Evolutionary conservation across 306 rosid genomes (phyloP).

Genomic region (Lathyrus oleraceus): DNA sequence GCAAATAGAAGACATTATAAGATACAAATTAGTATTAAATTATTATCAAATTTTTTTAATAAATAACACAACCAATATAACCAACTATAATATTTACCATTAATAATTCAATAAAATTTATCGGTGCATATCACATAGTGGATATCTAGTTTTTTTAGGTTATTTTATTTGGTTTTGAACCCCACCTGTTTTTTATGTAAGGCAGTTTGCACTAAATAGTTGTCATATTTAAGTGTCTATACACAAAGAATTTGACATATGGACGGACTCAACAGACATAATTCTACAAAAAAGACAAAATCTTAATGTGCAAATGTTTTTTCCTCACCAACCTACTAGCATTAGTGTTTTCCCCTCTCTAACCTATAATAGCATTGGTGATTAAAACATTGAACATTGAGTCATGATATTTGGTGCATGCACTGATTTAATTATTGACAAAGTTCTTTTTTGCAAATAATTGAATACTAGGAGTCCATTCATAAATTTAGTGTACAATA

Average conservation of each 20-base stretch:
- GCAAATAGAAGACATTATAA: too few relatives aligned
- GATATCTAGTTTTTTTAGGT: too few relatives aligned
- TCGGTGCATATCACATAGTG: too few relatives aligned
- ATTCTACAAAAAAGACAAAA: constrained; percentile 36
- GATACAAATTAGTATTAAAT: too few relatives aligned
- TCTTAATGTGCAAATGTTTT: constrained; percentile 36
- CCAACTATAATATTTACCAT: too few relatives aligned
- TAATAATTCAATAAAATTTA: too few relatives aligned
- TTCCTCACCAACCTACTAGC: background rate
- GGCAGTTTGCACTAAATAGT: background rate
- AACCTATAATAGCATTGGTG: background rate
- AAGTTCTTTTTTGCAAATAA: background rate
- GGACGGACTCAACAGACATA: constrained; percentile 4
- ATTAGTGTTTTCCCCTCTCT: background rate
- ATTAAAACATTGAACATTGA: constrained; percentile 19
- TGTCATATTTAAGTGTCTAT: constrained; percentile 19
- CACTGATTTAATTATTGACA: background rate
- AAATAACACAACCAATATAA: too few relatives aligned
- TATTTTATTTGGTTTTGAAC: too few relatives aligned
- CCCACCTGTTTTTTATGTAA: background rate
- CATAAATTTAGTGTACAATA: background rate
- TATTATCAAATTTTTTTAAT: too few relatives aligned
- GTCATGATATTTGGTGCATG: constrained; percentile 26
- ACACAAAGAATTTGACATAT: constrained; percentile 19
- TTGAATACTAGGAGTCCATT: constrained; percentile 3